These are phyloP conservation scores for Rosa multiflora DNA, from an alignment of 306 rosid genomes.

Conservation along the genomic window DNA sequence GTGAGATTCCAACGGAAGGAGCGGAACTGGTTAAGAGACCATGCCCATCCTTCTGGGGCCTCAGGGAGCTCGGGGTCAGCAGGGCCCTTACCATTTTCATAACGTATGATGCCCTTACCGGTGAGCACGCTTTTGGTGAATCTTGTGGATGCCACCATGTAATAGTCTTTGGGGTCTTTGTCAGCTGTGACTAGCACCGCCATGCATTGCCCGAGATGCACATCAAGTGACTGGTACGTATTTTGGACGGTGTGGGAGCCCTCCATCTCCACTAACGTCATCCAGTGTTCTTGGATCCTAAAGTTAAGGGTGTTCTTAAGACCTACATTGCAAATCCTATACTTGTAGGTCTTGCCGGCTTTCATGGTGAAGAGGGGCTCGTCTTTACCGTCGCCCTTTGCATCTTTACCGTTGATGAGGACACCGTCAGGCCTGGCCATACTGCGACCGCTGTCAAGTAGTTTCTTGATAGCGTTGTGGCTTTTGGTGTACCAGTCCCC, in stretches of 20 bases:
- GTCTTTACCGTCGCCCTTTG: conserved; percentile 56
- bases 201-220: conserved; percentile 72
- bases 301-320: conserved; percentile 65
- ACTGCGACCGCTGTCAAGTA: conserved; percentile 58
- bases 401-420: conserved; percentile 61
- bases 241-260: conserved; percentile 84
- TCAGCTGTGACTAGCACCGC: conserved; percentile 66
- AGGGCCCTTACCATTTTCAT: conserved; percentile 49
- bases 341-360: conserved; percentile 72
- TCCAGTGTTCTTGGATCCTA: conserved; percentile 63
- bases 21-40: conserved; percentile 87
- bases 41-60: conserved; percentile 81
- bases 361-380: conserved; percentile 75
- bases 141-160: conserved; percentile 68
- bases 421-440: conserved; percentile 63
- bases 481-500: conserved; percentile 88
- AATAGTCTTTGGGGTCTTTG: conserved; percentile 63
- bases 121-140: conserved; percentile 48
- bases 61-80: conserved; percentile 50
- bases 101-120: conserved; percentile 53
- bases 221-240: conserved; percentile 63
- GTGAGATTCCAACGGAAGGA: conserved; percentile 88
- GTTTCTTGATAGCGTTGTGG: conserved; percentile 41
- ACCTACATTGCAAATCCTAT: conserved; percentile 75
- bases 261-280: conserved; percentile 78